Conservation (phyloP, 768 basidiomycete genomes). For the Amanita rimosa region DNA sequence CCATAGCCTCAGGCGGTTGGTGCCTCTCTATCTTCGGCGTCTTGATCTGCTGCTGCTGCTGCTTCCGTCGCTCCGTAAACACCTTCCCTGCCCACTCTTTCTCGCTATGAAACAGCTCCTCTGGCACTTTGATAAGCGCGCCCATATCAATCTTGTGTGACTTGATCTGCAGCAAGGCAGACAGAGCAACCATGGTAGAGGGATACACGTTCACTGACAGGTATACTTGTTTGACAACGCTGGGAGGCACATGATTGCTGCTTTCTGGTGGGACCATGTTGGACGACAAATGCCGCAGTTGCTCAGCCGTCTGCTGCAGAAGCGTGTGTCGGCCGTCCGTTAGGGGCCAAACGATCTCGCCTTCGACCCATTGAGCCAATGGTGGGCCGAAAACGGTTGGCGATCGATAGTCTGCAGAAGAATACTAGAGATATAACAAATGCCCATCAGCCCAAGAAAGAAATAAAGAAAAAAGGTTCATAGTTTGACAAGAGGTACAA, state of each 20-base stretch:
- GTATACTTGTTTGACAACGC: conserved; percentile 23
- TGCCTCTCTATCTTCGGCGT: conserved; percentile 4
- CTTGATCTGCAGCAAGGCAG: conserved; percentile 28
- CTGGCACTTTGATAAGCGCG: conserved; percentile 32
- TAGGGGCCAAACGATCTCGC: conserved; percentile 32
- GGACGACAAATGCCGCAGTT: conserved; percentile 12
- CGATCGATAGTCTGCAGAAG: background rate
- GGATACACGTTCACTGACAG: conserved; percentile 33
- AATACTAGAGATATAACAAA: background rate
- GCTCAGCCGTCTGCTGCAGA: conserved; percentile 28
- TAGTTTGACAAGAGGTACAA: background rate
- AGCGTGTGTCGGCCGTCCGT: conserved; percentile 37
- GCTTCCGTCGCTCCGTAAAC: conserved; percentile 19
- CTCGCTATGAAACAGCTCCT: conserved; percentile 38
- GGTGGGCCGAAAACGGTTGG: conserved; percentile 21
- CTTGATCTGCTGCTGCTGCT: background rate
- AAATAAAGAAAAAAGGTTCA: too few relatives aligned
- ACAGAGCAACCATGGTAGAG: conserved; percentile 25
- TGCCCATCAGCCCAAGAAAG: background rate
- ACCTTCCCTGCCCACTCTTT: conserved; percentile 39
- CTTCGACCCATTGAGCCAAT: conserved; percentile 30
- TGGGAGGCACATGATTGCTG: conserved; percentile 9
- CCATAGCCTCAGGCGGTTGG: conserved; percentile 8
- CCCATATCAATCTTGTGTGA: conserved; percentile 44
- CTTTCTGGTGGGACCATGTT: background rate